Evolutionary conservation across 371 early-diverging fungal genomes (phyloP).

Genomic region (Actinomortierella wolfii): DNA sequence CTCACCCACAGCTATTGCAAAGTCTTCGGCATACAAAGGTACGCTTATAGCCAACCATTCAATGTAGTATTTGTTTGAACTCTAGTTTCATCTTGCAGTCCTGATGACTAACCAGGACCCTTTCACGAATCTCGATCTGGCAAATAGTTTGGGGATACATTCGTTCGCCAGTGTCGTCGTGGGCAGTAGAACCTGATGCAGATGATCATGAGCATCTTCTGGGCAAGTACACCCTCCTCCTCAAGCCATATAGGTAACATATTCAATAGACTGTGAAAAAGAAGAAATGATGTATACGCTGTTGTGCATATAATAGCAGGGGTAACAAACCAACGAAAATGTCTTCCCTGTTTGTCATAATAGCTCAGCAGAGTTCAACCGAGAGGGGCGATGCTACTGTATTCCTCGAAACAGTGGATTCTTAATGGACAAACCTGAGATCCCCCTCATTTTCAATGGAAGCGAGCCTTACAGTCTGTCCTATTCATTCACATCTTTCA

Average conservation of each 20-base stretch:
- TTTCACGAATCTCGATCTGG: background rate
- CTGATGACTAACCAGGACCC: too few species aligned
- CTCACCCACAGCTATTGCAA: conserved; percentile 21
- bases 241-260: conserved; percentile 35
- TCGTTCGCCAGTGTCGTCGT: conserved; percentile 14
- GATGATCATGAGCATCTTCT: conserved; percentile 39
- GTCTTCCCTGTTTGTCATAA: background rate
- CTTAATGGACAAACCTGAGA: conserved; percentile 19
- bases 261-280: too few species aligned
- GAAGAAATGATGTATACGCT: too few species aligned
- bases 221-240: conserved; percentile 29
- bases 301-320: too few species aligned
- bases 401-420: conserved; percentile 14
- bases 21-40: conserved; percentile 28
- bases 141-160: conserved; percentile 34
- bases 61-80: too few species aligned
- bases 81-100: too few species aligned
- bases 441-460: conserved; percentile 36
- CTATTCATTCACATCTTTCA: conserved; percentile 32
- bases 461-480: conserved; percentile 33
- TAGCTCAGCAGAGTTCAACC: conserved; percentile 34
- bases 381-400: conserved; percentile 28
- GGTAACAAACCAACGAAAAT: too few species aligned
- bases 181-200: conserved; percentile 9
- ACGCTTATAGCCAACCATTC: background rate